These are phyloP conservation scores for Solanum pinnatisectum DNA, from an alignment of 257 asterid species.

Conservation along the genomic window DNA sequence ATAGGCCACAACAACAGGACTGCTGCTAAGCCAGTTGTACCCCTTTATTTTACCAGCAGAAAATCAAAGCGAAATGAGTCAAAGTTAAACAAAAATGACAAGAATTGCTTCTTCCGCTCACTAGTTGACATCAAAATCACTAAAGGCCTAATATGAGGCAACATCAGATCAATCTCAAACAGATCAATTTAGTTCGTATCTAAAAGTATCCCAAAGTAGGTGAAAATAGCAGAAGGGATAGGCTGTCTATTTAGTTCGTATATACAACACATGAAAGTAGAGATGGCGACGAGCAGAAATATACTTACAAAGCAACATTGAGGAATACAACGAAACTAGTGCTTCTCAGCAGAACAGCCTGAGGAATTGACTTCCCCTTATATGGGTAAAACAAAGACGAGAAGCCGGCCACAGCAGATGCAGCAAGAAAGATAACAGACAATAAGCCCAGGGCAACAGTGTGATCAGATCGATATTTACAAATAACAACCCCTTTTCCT, in stretches of 20 bases:
- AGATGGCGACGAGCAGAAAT: background rate
- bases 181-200: too few species aligned
- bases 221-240: too few species aligned
- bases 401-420: slow-evolving; percentile 37
- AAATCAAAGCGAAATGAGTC: background rate
- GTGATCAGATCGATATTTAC: slow-evolving; percentile 73
- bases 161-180: background rate
- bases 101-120: background rate
- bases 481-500: slow-evolving; percentile 43
- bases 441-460: slow-evolving; percentile 52
- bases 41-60: slow-evolving; percentile 21
- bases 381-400: slow-evolving; percentile 60
- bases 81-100: background rate
- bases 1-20: slow-evolving; percentile 78
- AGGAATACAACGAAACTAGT: slow-evolving; percentile 45
- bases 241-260: too few species aligned
- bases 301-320: slow-evolving; percentile 70
- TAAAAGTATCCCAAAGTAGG: too few species aligned
- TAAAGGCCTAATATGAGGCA: background rate
- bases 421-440: slow-evolving; percentile 52
- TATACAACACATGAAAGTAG: too few species aligned
- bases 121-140: background rate
- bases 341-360: slow-evolving; percentile 48
- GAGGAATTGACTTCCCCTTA: slow-evolving; percentile 69
- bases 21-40: slow-evolving; percentile 54